A percentile compares a stretch with the other conserved stretches of the same genome.
Evolutionary conservation across 2,329 filamentous ascomycete species (phyloP).

Genomic region (Curvularia lunata): DNA sequence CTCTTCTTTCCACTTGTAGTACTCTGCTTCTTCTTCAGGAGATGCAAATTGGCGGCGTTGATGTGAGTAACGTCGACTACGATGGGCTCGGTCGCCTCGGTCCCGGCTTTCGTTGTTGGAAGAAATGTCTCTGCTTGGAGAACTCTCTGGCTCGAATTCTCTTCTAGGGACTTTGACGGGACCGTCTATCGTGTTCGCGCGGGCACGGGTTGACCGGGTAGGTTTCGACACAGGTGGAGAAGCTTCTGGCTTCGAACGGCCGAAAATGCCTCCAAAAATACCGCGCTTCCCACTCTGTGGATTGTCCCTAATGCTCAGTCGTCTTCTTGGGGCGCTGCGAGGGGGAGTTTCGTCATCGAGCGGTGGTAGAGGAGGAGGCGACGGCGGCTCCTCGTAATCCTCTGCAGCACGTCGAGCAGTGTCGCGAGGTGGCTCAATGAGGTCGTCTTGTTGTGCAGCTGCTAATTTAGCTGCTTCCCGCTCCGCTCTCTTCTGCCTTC

Average conservation of each 20-base stretch:
- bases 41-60: constrained; percentile 35
- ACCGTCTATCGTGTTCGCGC: constrained; percentile 33
- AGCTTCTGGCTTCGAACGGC: constrained; percentile 42
- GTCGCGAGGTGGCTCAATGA: constrained; percentile 29
- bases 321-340: constrained; percentile 31
- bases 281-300: constrained; percentile 36
- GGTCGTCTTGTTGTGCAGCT: constrained; percentile 18
- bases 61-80: constrained; percentile 39
- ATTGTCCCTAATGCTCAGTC: constrained; percentile 39
- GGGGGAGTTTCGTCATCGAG: constrained; percentile 27
- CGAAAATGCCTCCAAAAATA: constrained; percentile 42
- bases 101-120: constrained; percentile 44
- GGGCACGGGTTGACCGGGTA: constrained; percentile 31
- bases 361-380: constrained; percentile 23
- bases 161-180: constrained; percentile 24
- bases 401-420: constrained; percentile 32
- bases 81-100: constrained; percentile 37
- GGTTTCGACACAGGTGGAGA: constrained; percentile 31
- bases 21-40: constrained; percentile 43
- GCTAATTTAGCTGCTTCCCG: constrained; percentile 34
- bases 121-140: constrained; percentile 39
- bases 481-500: constrained; percentile 36
- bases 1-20: constrained; percentile 41
- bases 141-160: constrained; percentile 32
- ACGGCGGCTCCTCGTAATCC: constrained; percentile 19